phyloP scores from a whole-genome alignment of 1,284 basidiomycete genomes.

The Rhodotorula glutinis region DNA sequence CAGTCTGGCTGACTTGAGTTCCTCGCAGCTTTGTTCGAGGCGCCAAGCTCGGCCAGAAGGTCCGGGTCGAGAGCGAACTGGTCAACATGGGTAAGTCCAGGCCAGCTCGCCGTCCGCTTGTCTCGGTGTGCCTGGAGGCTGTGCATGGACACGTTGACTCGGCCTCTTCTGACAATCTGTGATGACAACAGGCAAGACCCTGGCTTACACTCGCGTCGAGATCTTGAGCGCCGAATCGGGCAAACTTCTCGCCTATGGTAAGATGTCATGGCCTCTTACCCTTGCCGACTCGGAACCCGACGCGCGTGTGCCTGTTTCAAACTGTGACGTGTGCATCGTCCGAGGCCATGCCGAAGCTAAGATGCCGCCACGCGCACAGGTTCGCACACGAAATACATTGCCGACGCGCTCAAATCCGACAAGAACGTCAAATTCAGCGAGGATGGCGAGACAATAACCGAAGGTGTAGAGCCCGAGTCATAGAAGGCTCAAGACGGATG shows the following conservation, averaged over 20 bases:
- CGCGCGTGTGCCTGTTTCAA: too few relatives aligned
- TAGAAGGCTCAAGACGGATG: neutral
- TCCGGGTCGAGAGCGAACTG: slow-evolving; percentile 30
- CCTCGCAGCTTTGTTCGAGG: slow-evolving; percentile 41
- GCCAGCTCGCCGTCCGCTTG: neutral
- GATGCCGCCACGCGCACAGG: slow-evolving; percentile 41
- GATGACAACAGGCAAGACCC: slow-evolving; percentile 61
- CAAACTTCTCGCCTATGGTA: slow-evolving; percentile 74
- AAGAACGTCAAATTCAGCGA: slow-evolving; percentile 76
- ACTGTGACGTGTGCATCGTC: too few relatives aligned
- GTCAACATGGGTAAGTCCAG: slow-evolving; percentile 28
- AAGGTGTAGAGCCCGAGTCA: slow-evolving; percentile 52
- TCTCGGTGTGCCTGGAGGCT: neutral
- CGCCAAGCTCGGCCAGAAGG: slow-evolving; percentile 26
- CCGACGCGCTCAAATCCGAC: slow-evolving; percentile 66
- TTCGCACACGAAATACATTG: slow-evolving; percentile 79
- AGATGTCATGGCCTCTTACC: slow-evolving; percentile 50
- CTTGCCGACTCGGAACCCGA: too few relatives aligned
- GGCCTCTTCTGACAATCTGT: neutral
- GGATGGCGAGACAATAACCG: slow-evolving; percentile 67
- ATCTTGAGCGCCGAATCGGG: slow-evolving; percentile 64
- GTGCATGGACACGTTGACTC: too few relatives aligned
- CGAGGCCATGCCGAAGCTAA: too few relatives aligned
- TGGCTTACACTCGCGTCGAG: slow-evolving; percentile 75
- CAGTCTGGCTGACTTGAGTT: too few relatives aligned